Evolutionary conservation across 2,329 filamentous ascomycete genomes (phyloP).

Genomic region (Hypoxylon sp.): DNA sequence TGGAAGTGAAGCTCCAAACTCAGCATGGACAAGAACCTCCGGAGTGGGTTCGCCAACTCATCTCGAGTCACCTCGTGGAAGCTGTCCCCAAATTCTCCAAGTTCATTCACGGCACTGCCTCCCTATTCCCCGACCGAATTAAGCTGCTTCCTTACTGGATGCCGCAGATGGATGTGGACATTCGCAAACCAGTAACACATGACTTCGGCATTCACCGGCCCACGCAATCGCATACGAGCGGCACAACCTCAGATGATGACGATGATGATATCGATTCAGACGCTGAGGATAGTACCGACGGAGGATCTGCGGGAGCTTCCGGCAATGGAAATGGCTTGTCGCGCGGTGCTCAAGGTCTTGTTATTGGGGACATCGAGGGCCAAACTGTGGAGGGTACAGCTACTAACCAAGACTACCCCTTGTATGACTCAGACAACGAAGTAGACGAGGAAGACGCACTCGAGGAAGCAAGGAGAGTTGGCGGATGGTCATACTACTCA

Average conservation of each 20-base stretch:
- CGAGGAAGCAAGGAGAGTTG: slow-evolving; percentile 82
- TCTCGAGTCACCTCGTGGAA: slow-evolving; percentile 93
- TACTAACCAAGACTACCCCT: slow-evolving; percentile 79
- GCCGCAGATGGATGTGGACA: slow-evolving; percentile 98
- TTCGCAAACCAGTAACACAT: slow-evolving; percentile 90
- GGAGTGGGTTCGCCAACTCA: slow-evolving; percentile 95
- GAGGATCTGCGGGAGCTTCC: slow-evolving; percentile 44
- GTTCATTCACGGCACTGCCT: slow-evolving; percentile 96
- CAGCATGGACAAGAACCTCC: slow-evolving; percentile 95
- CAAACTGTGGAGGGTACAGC: slow-evolving; percentile 77
- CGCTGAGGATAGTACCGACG: slow-evolving; percentile 68
- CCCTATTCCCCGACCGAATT: slow-evolving; percentile 88
- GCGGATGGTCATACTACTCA: slow-evolving; percentile 81
- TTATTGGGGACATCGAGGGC: slow-evolving; percentile 79
- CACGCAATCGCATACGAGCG: slow-evolving; percentile 79
- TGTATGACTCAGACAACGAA: slow-evolving; percentile 94
- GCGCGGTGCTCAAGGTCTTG: slow-evolving; percentile 42
- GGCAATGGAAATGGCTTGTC: slow-evolving; percentile 45
- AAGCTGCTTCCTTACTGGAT: slow-evolving; percentile 96
- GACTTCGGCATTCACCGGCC: slow-evolving; percentile 92
- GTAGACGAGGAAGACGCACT: slow-evolving; percentile 81
- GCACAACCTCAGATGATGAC: slow-evolving; percentile 82
- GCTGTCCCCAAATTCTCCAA: slow-evolving; percentile 99
- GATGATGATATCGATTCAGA: slow-evolving; percentile 79
- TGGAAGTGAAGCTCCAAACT: slow-evolving; percentile 98